phyloP scores from a whole-genome alignment of 2,329 filamentous ascomycete species.

The Fusarium agapanthi region DNA sequence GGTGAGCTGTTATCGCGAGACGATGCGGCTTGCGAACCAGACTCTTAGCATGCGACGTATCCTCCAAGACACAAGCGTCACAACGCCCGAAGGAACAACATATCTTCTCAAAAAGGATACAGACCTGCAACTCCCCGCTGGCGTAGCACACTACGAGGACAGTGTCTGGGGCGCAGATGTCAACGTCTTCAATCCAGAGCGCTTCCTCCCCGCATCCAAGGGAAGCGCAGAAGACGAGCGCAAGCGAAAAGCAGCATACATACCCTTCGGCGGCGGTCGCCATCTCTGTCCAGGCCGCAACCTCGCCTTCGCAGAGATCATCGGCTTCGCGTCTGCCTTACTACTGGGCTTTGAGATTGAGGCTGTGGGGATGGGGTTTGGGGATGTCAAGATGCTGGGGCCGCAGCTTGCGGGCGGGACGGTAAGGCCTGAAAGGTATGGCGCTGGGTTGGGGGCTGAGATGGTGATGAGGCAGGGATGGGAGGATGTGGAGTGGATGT shows the following conservation, averaged over 20 bases:
- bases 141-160: slow-evolving; percentile 35
- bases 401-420: slow-evolving; percentile 29
- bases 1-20: slow-evolving; percentile 56
- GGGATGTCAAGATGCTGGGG: slow-evolving; percentile 24
- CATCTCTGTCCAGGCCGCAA: slow-evolving; percentile 47
- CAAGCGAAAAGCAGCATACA: slow-evolving; percentile 36
- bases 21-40: slow-evolving; percentile 52
- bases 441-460: slow-evolving; percentile 26
- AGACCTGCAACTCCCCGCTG: slow-evolving; percentile 42
- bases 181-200: slow-evolving; percentile 35
- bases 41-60: slow-evolving; percentile 52
- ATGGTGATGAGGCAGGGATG: slow-evolving; percentile 21
- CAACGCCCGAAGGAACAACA: slow-evolving; percentile 31
- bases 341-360: slow-evolving; percentile 46
- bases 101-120: slow-evolving; percentile 45
- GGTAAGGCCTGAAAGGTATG: slow-evolving; percentile 28
- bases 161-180: slow-evolving; percentile 39
- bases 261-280: slow-evolving; percentile 47
- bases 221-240: slow-evolving; percentile 15
- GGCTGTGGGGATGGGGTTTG: slow-evolving; percentile 25
- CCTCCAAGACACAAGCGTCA: slow-evolving; percentile 51
- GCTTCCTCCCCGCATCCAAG: slow-evolving; percentile 24
- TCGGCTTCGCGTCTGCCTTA: slow-evolving; percentile 43
- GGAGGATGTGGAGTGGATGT: slow-evolving; percentile 32
- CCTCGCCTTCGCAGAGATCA: slow-evolving; percentile 47